These are phyloP conservation scores for Trifolium subterraneum DNA, from an alignment of 306 rosid genomes.

Conservation along the genomic window DNA sequence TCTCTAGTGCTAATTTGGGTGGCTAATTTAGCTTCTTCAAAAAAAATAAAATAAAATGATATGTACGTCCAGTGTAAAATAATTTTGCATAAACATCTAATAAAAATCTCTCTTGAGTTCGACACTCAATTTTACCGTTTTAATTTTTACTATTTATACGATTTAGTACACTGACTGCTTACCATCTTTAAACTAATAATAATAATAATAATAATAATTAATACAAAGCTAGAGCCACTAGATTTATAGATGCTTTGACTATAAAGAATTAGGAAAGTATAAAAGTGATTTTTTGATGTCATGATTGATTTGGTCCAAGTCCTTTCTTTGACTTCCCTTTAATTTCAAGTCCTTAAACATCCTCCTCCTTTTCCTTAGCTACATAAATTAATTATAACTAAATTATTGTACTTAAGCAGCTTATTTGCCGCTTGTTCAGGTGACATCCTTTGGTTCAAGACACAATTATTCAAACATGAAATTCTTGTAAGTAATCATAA, in stretches of 20 bases:
- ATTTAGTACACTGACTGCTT: no score
- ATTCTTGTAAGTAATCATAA: constrained; percentile 48
- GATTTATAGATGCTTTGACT: constrained; percentile 52
- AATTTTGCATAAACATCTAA: no score
- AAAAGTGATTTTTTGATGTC: constrained; percentile 37
- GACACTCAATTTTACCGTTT: no score
- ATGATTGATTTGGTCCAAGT: constrained; percentile 62
- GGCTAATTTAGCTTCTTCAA: no score
- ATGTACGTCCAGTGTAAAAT: no score
- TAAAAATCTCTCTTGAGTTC: no score
- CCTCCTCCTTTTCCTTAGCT: constrained; percentile 33
- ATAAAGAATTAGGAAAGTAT: constrained; percentile 34
- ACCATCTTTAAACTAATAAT: no score
- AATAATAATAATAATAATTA: not conserved
- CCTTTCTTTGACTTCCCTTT: constrained; percentile 55
- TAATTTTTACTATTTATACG: no score
- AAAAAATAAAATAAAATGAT: no score
- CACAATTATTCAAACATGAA: constrained; percentile 49
- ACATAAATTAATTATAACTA: not conserved
- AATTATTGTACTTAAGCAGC: constrained; percentile 51
- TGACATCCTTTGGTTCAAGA: constrained; percentile 62
- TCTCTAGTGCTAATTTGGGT: no score
- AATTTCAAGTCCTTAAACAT: constrained; percentile 15
- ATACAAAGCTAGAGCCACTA: constrained; percentile 25
- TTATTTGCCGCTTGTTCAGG: constrained; percentile 75